Percentiles rank a stretch among this genome's conserved stretches.
Conservation (phyloP, 108 stramenopile species). For the Skeletonema potamos region DNA sequence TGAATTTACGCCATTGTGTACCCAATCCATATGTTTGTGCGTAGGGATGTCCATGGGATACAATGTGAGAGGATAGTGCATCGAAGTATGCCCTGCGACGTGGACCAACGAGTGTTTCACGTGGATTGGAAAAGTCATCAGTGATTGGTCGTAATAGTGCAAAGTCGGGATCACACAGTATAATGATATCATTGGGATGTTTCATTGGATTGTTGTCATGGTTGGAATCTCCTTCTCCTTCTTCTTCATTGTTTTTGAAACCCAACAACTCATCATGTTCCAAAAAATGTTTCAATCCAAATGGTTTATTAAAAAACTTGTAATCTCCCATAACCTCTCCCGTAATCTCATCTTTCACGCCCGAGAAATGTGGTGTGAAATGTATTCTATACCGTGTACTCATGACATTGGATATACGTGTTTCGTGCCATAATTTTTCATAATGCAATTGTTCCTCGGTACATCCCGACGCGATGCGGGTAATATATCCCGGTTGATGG, state of each 20-base stretch:
- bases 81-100: conserved; percentile 12
- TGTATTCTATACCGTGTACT: conserved; percentile 70
- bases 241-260: conserved; percentile 7
- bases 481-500: conserved; percentile 76
- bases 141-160: conserved; percentile 82
- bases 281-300: conserved; percentile 75
- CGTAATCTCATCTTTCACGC: conserved; percentile 45
- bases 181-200: conserved; percentile 70
- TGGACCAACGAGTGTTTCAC: conserved; percentile 42
- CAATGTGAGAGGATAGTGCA: conserved; percentile 60
- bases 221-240: background rate
- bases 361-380: conserved; percentile 73
- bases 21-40: conserved; percentile 91
- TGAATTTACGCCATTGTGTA: conserved; percentile 68
- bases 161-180: conserved; percentile 96
- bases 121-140: conserved; percentile 58
- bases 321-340: conserved; percentile 61
- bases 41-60: conserved; percentile 78
- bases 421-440: conserved; percentile 37
- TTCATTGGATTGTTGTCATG: conserved; percentile 3
- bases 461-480: conserved; percentile 83
- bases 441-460: conserved; percentile 23
- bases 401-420: conserved; percentile 23
- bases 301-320: conserved; percentile 91
- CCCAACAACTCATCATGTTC: conserved; percentile 53